Evolutionary conservation across 352 stramenopile genomes (phyloP), one percentile per base, ranked within the genome.

Genomic region (Phytopythium boreale): DNA sequence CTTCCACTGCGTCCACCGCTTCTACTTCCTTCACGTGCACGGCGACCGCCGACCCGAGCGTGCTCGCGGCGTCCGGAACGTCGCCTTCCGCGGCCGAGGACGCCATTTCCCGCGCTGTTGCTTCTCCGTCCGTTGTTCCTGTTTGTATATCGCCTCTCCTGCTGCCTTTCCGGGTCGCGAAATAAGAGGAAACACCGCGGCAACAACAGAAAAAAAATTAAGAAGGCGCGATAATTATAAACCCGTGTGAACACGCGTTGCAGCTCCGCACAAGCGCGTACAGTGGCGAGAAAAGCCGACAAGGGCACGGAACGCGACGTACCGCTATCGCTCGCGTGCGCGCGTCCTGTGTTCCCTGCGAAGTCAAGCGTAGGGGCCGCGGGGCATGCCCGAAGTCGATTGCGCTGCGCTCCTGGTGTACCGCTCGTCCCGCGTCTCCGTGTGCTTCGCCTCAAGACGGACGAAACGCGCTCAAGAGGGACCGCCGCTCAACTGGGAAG

Each of bases 161-260:
- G 22, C 46, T 1, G 46, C 46, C 46, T 52, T 26, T 52, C 46
- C 43, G 19, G 43, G 20, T 11, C 43, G 8, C 4, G 8, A 26
- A 29, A 27, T 31, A 31, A 52, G 46, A 52, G 46, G 46, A 27
- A 52, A 52, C n/a, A 51, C n/a, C n/a, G n/a, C n/a, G n/a, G n/a
- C 41, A 49, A 19, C 29, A 34, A 7, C 29, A 34, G 41, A 12
- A 2, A 20, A 15, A 20, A 50, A 17, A n/a, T n/a, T 22, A 50
- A n/a, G 43, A n/a, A 22, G 22, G 22, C 22, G 46, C n/a, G n/a
- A 52, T 3, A 52, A 19, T 8, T 52, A 31, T 52, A 52, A 19
- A 14, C 3, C 46, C 46, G 34, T 7, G 5, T 7, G 29, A 34
- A 17, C n/a, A 26, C 9, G 27, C 44, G 9, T n/a, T n/a, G n/a